phyloP scores from a whole-genome alignment of 2,329 filamentous ascomycete species.

The Colletotrichum truncatum region DNA sequence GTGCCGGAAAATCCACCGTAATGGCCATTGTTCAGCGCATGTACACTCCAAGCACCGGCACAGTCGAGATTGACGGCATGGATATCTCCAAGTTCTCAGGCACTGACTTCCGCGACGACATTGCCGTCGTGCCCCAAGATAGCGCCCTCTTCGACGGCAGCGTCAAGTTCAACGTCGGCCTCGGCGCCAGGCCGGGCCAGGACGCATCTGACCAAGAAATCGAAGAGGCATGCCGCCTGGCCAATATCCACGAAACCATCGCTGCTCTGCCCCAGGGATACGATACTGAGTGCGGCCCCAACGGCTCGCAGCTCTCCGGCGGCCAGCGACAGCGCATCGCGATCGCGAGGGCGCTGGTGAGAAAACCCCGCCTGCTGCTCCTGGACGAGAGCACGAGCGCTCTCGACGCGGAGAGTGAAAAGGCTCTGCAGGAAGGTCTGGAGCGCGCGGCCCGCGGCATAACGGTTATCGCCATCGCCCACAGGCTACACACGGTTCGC shows the following conservation, averaged over 20 bases:
- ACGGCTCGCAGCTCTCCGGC: conserved; percentile 72
- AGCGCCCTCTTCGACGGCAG: conserved; percentile 51
- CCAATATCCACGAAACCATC: conserved; percentile 69
- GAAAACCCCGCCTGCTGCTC: conserved; percentile 71
- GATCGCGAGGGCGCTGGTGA: conserved; percentile 74
- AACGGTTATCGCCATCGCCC: conserved; percentile 54
- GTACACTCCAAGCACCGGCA: conserved; percentile 52
- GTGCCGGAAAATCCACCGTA: conserved; percentile 74
- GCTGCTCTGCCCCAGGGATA: conserved; percentile 63
- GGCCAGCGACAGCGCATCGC: conserved; percentile 76
- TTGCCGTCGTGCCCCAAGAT: conserved; percentile 50
- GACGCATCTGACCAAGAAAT: conserved; percentile 59
- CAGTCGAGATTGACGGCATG: conserved; percentile 53
- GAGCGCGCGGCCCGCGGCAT: conserved; percentile 53
- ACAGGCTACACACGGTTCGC: conserved; percentile 53
- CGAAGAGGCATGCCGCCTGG: conserved; percentile 63
- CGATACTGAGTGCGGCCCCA: conserved; percentile 65
- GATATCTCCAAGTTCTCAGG: conserved; percentile 52
- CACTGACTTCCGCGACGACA: conserved; percentile 47
- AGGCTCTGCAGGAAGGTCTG: conserved; percentile 65
- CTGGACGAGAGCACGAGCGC: conserved; percentile 77
- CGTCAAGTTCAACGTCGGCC: conserved; percentile 49
- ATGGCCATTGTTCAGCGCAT: conserved; percentile 64
- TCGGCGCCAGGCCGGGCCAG: conserved; percentile 53
- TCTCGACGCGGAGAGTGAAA: conserved; percentile 70